phyloP scores from a whole-genome alignment of 306 rosid species.

The Inga leiocalycina region DNA sequence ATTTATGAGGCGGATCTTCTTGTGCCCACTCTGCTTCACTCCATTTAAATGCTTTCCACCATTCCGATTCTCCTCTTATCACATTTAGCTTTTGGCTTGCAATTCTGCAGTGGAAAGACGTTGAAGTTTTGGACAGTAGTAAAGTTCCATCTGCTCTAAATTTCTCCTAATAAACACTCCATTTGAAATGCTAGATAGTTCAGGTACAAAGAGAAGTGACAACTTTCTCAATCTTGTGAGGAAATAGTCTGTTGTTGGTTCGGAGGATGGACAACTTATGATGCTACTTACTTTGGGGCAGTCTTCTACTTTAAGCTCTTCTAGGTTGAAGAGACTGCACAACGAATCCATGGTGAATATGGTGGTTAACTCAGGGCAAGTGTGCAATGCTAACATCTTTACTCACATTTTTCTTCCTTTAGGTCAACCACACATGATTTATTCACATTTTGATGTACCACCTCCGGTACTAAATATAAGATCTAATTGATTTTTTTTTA shows the following conservation, averaged over 20 bases:
- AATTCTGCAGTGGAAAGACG: neutral
- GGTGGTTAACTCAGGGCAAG: too few species aligned
- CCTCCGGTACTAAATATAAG: too few species aligned
- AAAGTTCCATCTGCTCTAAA: neutral
- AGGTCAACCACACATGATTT: too few species aligned
- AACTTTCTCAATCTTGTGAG: slow-evolving; percentile 7
- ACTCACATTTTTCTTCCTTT: too few species aligned
- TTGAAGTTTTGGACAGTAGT: slow-evolving; percentile 10
- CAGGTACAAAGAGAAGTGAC: neutral
- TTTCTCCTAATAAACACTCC: neutral
- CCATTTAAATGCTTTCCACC: slow-evolving; percentile 11
- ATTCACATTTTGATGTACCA: too few species aligned
- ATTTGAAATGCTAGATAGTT: neutral
- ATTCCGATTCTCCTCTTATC: neutral
- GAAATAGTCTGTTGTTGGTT: neutral
- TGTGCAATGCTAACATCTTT: too few species aligned
- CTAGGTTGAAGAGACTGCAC: too few species aligned
- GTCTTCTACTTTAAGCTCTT: neutral
- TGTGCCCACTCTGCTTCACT: neutral
- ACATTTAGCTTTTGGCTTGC: neutral
- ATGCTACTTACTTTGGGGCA: neutral
- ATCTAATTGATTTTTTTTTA: too few species aligned
- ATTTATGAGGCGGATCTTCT: neutral
- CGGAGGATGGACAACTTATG: neutral
- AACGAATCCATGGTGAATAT: too few species aligned